A percentile compares a stretch with the other conserved stretches of the same genome.
phyloP scores from a whole-genome alignment of 2,329 filamentous ascomycete genomes.

The Fusarium proliferatum region DNA sequence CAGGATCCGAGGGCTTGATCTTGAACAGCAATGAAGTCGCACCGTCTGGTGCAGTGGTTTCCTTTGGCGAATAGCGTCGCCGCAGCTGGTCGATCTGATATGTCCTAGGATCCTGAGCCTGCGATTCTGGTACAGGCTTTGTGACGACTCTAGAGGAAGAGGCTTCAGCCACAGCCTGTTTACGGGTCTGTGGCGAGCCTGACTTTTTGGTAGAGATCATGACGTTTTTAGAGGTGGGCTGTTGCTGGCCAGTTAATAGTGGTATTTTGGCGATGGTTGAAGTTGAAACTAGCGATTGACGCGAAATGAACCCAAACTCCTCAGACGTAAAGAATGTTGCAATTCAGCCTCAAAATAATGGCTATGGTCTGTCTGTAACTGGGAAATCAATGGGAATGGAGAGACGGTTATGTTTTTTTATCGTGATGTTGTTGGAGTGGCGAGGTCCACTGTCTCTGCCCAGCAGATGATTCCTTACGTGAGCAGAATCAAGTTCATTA shows the following conservation, averaged over 20 bases:
- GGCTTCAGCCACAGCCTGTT: conserved; percentile 60
- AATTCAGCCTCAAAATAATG: not conserved
- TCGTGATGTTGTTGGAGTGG: conserved; percentile 29
- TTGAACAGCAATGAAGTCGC: conserved; percentile 71
- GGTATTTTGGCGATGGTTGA: conserved; percentile 4
- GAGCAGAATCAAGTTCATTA: conserved; percentile 25
- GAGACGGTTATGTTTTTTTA: conserved; percentile 29
- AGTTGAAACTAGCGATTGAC: not conserved
- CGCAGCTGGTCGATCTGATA: conserved; percentile 81
- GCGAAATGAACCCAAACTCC: conserved; percentile 25
- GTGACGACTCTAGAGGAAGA: conserved; percentile 64
- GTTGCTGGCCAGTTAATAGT: conserved; percentile 5
- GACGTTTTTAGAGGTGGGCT: conserved; percentile 15
- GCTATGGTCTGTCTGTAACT: not conserved
- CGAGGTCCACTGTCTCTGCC: conserved; percentile 24
- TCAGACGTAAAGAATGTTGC: not conserved
- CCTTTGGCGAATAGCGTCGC: conserved; percentile 69
- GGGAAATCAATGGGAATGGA: not conserved
- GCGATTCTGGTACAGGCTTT: conserved; percentile 73
- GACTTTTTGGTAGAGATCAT: conserved; percentile 55
- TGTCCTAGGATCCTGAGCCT: conserved; percentile 73
- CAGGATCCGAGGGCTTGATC: conserved; percentile 80
- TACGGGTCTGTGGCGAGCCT: conserved; percentile 48
- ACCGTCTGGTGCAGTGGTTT: conserved; percentile 57
- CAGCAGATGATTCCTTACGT: conserved; percentile 24